A percentile compares a stretch with the other conserved stretches of the same genome.
Conservation (phyloP, 805 yeast genomes). For the Candida succiphila region DNA sequence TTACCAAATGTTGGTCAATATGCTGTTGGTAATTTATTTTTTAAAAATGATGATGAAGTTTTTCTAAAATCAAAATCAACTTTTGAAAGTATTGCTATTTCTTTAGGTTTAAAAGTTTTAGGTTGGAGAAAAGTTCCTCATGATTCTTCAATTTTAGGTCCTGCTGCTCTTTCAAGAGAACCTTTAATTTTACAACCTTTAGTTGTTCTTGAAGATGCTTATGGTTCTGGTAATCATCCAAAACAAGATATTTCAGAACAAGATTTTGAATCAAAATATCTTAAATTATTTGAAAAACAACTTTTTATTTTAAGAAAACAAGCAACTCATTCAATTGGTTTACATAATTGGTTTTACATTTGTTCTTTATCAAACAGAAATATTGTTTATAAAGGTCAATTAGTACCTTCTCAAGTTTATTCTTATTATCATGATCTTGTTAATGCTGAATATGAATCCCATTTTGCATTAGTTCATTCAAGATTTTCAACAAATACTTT, state of each 20-base stretch:
- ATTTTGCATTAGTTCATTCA: conserved; percentile 93
- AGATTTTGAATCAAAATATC: conserved; percentile 47
- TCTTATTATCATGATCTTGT: conserved; percentile 88
- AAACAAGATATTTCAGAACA: conserved; percentile 28
- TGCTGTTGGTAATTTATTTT: conserved; percentile 91
- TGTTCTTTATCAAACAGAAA: conserved; percentile 84
- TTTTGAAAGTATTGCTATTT: conserved; percentile 71
- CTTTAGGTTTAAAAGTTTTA: conserved; percentile 70
- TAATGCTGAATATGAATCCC: conserved; percentile 88
- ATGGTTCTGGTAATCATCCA: conserved; percentile 28
- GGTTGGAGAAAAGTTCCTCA: conserved; percentile 96
- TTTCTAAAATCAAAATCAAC: conserved; percentile 62
- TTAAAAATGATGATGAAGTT: conserved; percentile 75
- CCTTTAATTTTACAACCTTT: conserved; percentile 90
- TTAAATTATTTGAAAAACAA: conserved; percentile 68
- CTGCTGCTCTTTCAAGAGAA: conserved; percentile 89
- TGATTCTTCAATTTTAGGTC: conserved; percentile 89
- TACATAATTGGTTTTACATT: conserved; percentile 96
- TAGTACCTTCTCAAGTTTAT: conserved; percentile 94
- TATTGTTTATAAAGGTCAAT: conserved; percentile 95
- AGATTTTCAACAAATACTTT: conserved; percentile 96
- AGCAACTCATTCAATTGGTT: conserved; percentile 81
- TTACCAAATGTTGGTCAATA: conserved; percentile 80
- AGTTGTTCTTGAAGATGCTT: conserved; percentile 54
- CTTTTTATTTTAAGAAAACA: conserved; percentile 82